Conservation (phyloP, 1,284 basidiomycete species). For the Wolfiporia cocos region DNA sequence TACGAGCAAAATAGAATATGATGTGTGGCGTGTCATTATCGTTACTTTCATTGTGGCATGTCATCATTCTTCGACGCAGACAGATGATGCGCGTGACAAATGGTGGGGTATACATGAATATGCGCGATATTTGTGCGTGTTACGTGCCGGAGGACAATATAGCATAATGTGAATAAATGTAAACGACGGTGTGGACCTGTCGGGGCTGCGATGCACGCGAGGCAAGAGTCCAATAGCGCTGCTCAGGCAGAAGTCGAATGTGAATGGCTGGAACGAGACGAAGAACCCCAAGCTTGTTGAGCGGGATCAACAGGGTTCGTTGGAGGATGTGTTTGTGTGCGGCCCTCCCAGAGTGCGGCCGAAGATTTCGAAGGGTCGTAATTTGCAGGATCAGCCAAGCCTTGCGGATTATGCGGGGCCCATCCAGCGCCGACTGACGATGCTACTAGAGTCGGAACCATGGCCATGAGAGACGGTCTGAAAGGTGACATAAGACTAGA, state of each 20-base stretch:
- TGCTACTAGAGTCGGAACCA: conserved; percentile 84
- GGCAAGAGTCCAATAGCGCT: too few species aligned
- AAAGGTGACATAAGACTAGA: conserved; percentile 11
- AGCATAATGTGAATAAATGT: too few species aligned
- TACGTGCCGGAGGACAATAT: too few species aligned
- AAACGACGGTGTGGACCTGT: too few species aligned
- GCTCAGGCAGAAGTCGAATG: neutral
- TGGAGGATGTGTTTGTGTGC: conserved; percentile 82
- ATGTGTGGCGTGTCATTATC: too few species aligned
- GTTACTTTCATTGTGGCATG: too few species aligned
- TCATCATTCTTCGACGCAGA: too few species aligned
- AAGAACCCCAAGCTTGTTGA: conserved; percentile 33
- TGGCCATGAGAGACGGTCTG: conserved; percentile 72
- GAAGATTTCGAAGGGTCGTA: conserved; percentile 76
- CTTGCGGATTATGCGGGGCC: conserved; percentile 46
- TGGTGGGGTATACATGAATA: too few species aligned
- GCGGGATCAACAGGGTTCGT: conserved; percentile 51
- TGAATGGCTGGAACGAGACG: conserved; percentile 1
- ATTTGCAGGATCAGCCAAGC: conserved; percentile 66
- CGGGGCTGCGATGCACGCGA: too few species aligned
- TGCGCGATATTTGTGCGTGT: too few species aligned
- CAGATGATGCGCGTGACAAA: too few species aligned
- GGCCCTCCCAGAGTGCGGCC: conserved; percentile 76
- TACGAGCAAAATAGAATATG: too few species aligned
- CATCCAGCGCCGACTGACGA: conserved; percentile 83